Evolutionary conservation across 768 basidiomycete genomes (phyloP), one percentile per base, ranked within the genome.

Genomic region (Tylopilus vinaceipallidus): DNA sequence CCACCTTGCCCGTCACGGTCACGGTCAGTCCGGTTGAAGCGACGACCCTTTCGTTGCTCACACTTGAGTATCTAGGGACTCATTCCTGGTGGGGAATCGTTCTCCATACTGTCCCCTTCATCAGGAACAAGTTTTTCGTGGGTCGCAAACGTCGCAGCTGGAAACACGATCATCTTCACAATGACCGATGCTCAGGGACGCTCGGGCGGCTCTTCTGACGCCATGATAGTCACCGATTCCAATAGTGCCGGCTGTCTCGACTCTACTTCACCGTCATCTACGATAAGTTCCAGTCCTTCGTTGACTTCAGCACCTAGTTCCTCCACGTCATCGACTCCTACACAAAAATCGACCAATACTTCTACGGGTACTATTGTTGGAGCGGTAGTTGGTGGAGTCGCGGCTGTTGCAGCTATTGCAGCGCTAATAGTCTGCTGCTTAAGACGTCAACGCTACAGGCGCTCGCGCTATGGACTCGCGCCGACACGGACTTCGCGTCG

Each of bases 201-300:
- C 38, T 71, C 74, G 47, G 86, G 87, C 42, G 86, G 86, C 17
- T 74, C 74, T 49, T 81, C 83, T n/a, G 75, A 81, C 54, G 50
- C 80, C n/a, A 56, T 63, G 52, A 63, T 55, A 6, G 81, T 88
- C 16, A 71, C 72, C 9, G 62, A 61, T 26, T 78, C 81, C 2
- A 73, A 73, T 50, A 73, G 80, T 45, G 60, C 50, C 20, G 72
- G 72, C 17, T 89, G 87, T 57, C 63, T 88, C 20, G 75, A 75
- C 56, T 57, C 60, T 23, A 60, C 53, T 32, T 85, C 83, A 0
- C 82, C 83, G 2, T 75, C 80, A 12, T 78, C 81, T 5, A 83
- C 72, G n/a, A 46, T 52, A n/a, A 55, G 57, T 16, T 22, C 62
- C 24, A 8, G 45, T 46, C 57, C 65, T 4, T 63, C 70, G 3